Conservation (phyloP, 345 rosid genomes). For the Arabidopsis arenosa region DNA sequence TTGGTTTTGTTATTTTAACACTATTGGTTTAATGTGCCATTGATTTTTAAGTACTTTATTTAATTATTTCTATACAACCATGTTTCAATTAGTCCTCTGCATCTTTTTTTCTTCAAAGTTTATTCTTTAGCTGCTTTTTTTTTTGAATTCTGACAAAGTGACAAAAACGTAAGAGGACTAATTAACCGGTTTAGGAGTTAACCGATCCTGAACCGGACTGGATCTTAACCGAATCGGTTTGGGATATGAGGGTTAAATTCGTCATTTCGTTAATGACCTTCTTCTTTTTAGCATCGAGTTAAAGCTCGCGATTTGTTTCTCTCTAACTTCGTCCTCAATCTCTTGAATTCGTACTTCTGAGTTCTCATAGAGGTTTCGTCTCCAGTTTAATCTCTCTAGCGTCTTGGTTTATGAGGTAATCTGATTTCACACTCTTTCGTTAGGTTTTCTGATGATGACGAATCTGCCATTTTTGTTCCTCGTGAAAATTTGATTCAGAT, state of each 20-base stretch:
- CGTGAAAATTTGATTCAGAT: neutral
- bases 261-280: neutral
- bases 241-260: conserved; percentile 3
- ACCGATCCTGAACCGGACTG: neutral
- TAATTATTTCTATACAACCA: neutral
- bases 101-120: neutral
- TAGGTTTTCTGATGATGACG: neutral
- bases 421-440: neutral
- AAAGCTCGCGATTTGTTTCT: neutral
- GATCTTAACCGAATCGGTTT: neutral
- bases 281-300: conserved; percentile 12
- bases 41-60: neutral
- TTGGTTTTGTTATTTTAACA: neutral
- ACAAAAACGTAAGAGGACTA: no score
- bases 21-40: neutral
- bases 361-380: conserved; percentile 15
- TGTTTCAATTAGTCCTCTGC: neutral
- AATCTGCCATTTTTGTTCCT: conserved; percentile 15
- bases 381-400: conserved; percentile 35
- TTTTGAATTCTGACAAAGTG: no score
- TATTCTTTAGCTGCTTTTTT: no score
- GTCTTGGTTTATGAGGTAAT: conserved; percentile 53
- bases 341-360: neutral
- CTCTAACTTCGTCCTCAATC: neutral
- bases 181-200: no score